Percentiles rank a stretch among this genome's conserved stretches.
Conservation (phyloP, 345 rosid genomes). For the Eucalyptus tenuipes region DNA sequence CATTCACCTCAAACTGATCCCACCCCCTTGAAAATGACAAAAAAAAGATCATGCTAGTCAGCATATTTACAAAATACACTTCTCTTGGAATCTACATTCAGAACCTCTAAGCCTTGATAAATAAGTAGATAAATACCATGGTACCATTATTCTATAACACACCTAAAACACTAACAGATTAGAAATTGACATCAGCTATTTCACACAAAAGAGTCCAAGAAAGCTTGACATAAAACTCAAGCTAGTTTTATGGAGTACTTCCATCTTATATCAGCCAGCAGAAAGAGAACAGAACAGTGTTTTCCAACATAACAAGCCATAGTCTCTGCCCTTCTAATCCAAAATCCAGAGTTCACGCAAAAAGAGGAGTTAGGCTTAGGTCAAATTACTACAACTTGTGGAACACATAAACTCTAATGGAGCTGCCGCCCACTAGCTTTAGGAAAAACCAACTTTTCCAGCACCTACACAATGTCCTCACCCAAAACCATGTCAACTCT, state of each 20-base stretch:
- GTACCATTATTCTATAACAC: background rate
- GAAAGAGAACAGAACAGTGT: background rate
- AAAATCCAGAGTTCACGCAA: background rate
- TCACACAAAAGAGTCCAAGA: background rate
- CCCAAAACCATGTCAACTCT: background rate
- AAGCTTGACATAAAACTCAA: background rate
- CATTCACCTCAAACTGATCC: slow-evolving; percentile 83
- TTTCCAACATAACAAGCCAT: background rate
- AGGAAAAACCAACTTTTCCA: background rate
- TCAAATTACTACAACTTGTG: background rate
- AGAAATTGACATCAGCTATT: background rate
- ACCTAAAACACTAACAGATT: background rate
- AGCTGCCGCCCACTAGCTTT: background rate
- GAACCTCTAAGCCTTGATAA: background rate
- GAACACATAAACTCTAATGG: background rate
- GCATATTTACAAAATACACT: background rate
- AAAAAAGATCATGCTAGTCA: background rate
- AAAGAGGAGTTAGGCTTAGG: background rate
- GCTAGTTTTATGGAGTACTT: background rate
- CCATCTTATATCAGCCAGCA: background rate
- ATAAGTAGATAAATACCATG: background rate
- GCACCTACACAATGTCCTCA: background rate
- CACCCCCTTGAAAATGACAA: slow-evolving; percentile 35
- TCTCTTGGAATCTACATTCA: background rate
- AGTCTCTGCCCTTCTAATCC: background rate